Conservation (phyloP, 768 basidiomycete genomes). For the Pisolithus orientalis region DNA sequence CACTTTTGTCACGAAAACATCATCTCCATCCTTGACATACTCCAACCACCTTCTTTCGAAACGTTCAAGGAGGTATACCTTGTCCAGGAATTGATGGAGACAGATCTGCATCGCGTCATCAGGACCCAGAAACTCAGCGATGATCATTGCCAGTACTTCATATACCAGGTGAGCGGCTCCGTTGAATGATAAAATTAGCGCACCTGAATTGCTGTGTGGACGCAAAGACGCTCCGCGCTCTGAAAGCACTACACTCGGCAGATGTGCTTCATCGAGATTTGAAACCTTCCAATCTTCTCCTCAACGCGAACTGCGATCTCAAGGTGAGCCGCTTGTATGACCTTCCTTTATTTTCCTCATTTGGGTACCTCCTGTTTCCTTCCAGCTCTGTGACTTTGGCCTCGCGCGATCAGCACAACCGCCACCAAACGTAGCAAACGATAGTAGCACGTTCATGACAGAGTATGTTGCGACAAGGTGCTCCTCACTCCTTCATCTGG, state of each 20-base stretch:
- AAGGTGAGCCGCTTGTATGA: constrained; percentile 50
- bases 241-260: constrained; percentile 93
- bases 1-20: constrained; percentile 87
- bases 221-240: constrained; percentile 72
- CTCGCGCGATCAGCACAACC: constrained; percentile 75
- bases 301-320: constrained; percentile 96
- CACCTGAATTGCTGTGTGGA: background rate
- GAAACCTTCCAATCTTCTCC: constrained; percentile 90
- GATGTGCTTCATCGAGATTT: constrained; percentile 94
- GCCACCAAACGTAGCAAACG: constrained; percentile 66
- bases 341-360: constrained; percentile 1
- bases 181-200: constrained; percentile 1
- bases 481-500: background rate
- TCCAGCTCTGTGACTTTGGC: constrained; percentile 79
- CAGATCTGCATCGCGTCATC: constrained; percentile 94
- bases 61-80: constrained; percentile 82
- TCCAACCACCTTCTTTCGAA: constrained; percentile 69
- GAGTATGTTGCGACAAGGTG: constrained; percentile 95
- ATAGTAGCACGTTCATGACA: constrained; percentile 78
- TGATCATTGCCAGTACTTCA: constrained; percentile 96
- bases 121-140: constrained; percentile 90
- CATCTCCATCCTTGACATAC: constrained; percentile 92
- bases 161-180: constrained; percentile 70
- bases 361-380: background rate
- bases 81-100: constrained; percentile 79